Base-by-base conservation (phyloP, 441 rosid species). In the Adansonia grandidieri region DNA sequence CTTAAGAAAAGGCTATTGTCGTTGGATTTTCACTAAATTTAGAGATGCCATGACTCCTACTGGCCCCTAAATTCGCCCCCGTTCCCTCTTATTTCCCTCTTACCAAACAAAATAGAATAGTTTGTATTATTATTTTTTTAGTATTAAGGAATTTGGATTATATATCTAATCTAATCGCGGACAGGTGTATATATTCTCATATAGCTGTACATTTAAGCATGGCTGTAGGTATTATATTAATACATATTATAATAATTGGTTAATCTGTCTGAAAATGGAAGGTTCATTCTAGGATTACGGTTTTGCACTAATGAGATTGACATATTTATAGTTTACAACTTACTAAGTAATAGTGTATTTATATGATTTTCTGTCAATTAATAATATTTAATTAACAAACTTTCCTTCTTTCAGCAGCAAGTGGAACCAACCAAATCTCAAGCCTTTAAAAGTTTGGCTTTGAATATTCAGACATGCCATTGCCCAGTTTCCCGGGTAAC, bases 401-500 rank as follows among this genome's bases (percentile, higher is more conserved):
- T 22, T 47, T 60, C 4, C 54, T 71, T 50, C 63, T 1, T 13
- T 28, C 42, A 24, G 22, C 68, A 8, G 69, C 69, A 64, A 37
- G 20, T 9, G 40, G 48, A 32, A 3, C 14, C 17, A 44, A 64
- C 6, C 47, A 57, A 53, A 44, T 45, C n/a, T 57, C 9, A 58
- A 37, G 24, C 28, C 24, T n/a, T 37, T 6, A 32, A 0, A 51
- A 22, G 61, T 53, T 28, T 32, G 45, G 10, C 32, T 37, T 37
- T 64, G 22, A 37, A 14, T 42, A 69, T 5, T 37, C 32, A 11
- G 54, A 64, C 15, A n/a, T 15, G 0, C 42, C 42, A 37, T 37
- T 37, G 42, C 76, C 83, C 81, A 40, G 1, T 77, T 44, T 24
- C 86, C 28, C 0, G 69, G 75, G 84, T 32, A 85, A 83, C 79